Evolutionary conservation across 1,284 basidiomycete genomes (phyloP).

Genomic region (Tilletia caries): DNA sequence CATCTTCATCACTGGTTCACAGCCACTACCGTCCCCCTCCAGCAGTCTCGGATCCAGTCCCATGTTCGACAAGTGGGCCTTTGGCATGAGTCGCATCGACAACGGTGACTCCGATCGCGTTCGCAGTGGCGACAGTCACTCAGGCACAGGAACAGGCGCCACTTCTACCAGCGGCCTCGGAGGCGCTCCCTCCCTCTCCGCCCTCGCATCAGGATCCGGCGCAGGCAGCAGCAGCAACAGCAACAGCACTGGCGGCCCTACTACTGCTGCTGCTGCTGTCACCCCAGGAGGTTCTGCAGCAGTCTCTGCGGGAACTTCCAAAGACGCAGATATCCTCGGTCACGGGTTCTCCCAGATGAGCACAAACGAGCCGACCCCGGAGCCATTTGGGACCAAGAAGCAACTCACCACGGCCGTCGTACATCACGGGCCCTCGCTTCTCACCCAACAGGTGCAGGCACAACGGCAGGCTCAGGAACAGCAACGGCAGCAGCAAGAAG

Average conservation of each 20-base stretch:
- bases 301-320: conserved; percentile 12
- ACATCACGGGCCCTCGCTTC: conserved; percentile 67
- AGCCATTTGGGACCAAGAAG: conserved; percentile 54
- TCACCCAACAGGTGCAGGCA: conserved; percentile 68
- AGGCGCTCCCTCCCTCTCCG: background rate
- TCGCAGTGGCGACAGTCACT: background rate
- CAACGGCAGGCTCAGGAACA: conserved; percentile 11
- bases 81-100: conserved; percentile 74
- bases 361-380: conserved; percentile 56
- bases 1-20: conserved; percentile 85
- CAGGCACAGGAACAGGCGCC: background rate
- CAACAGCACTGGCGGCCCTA: too few species aligned
- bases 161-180: background rate
- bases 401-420: conserved; percentile 55
- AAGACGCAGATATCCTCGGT: conserved; percentile 34
- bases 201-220: background rate
- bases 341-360: conserved; percentile 66
- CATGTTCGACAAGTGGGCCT: conserved; percentile 84
- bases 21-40: conserved; percentile 78
- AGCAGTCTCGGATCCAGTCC: conserved; percentile 70
- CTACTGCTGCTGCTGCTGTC: too few species aligned
- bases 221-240: background rate
- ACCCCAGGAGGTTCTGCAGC: background rate
- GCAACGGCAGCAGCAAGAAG: conserved; percentile 13
- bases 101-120: conserved; percentile 50